Percentiles rank a stretch among this genome's conserved stretches.
Evolutionary conservation across 2,329 filamentous ascomycete genomes (phyloP).

Genomic region (Diplodia corticola): DNA sequence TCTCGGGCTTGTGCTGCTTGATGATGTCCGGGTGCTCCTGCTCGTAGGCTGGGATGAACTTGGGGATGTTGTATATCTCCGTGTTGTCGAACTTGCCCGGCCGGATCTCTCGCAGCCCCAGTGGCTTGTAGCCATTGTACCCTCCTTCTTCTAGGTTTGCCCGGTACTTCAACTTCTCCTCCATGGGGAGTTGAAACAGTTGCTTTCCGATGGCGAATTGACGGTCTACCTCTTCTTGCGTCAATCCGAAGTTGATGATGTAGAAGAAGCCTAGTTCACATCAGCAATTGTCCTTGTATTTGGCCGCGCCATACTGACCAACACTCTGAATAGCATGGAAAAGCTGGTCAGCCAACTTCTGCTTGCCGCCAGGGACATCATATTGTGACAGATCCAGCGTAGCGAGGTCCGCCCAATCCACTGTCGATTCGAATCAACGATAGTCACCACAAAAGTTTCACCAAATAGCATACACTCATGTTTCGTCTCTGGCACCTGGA

Average conservation of each 20-base stretch:
- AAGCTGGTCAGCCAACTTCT: slow-evolving; percentile 26
- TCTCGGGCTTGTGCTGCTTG: slow-evolving; percentile 42
- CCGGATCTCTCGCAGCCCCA: slow-evolving; percentile 40
- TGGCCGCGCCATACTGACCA: neutral
- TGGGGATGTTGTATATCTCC: slow-evolving; percentile 62
- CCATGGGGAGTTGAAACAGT: slow-evolving; percentile 57
- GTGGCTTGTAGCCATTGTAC: slow-evolving; percentile 37
- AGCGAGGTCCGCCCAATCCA: slow-evolving; percentile 30
- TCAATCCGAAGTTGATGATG: slow-evolving; percentile 59
- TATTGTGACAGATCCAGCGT: slow-evolving; percentile 27
- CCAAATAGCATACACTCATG: neutral
- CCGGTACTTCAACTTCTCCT: slow-evolving; percentile 60
- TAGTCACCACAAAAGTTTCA: no score
- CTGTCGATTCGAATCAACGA: neutral
- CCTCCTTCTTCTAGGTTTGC: slow-evolving; percentile 32
- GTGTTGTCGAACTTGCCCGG: slow-evolving; percentile 52
- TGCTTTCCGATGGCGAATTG: slow-evolving; percentile 63
- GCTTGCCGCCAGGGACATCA: slow-evolving; percentile 27
- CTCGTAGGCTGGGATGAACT: slow-evolving; percentile 43
- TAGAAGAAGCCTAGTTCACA: slow-evolving; percentile 55
- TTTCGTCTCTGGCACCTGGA: slow-evolving; percentile 5
- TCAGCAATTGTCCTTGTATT: neutral
- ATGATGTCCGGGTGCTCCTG: slow-evolving; percentile 46
- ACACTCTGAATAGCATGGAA: slow-evolving; percentile 25
- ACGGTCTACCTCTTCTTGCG: slow-evolving; percentile 59